These are phyloP conservation scores for Talaromyces sp. DNA, from an alignment of 2,329 filamentous ascomycete species.

Conservation along the genomic window DNA sequence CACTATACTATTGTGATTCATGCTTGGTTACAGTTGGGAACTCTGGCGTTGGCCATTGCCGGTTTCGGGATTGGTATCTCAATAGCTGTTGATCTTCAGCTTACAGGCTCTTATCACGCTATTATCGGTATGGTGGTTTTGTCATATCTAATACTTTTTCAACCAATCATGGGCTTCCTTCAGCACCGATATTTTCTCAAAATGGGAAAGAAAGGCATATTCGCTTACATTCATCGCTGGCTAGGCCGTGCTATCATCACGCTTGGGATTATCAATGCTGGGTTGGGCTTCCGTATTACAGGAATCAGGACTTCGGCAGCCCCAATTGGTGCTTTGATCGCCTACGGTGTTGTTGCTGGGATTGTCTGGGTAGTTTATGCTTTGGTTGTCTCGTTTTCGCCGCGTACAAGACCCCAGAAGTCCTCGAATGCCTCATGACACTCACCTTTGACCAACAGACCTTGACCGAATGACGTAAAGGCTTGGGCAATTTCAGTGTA, in stretches of 20 bases:
- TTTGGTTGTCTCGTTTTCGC: neutral
- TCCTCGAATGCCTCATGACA: neutral
- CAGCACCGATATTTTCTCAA: slow-evolving; percentile 50
- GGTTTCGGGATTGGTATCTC: slow-evolving; percentile 50
- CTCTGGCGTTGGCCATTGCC: slow-evolving; percentile 43
- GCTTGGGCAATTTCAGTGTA: too few relatives aligned
- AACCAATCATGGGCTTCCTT: slow-evolving; percentile 47
- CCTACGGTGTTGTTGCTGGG: slow-evolving; percentile 47
- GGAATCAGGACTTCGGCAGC: slow-evolving; percentile 30
- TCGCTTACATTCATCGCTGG: slow-evolving; percentile 52
- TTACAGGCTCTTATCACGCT: slow-evolving; percentile 42
- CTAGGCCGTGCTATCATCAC: slow-evolving; percentile 47
- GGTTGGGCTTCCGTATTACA: slow-evolving; percentile 48
- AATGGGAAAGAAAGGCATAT: slow-evolving; percentile 39
- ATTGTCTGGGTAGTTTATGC: slow-evolving; percentile 43
- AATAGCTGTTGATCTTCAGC: slow-evolving; percentile 36
- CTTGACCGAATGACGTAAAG: too few relatives aligned
- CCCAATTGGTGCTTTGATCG: slow-evolving; percentile 34
- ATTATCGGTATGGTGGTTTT: slow-evolving; percentile 53
- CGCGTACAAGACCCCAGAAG: neutral
- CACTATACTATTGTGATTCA: slow-evolving; percentile 41
- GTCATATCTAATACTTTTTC: slow-evolving; percentile 50
- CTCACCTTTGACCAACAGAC: neutral
- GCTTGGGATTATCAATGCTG: slow-evolving; percentile 54
- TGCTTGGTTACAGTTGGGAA: slow-evolving; percentile 43